These are phyloP conservation scores for Kodamaea ohmeri DNA, from an alignment of 1,139 yeast genomes.

Conservation along the genomic window DNA sequence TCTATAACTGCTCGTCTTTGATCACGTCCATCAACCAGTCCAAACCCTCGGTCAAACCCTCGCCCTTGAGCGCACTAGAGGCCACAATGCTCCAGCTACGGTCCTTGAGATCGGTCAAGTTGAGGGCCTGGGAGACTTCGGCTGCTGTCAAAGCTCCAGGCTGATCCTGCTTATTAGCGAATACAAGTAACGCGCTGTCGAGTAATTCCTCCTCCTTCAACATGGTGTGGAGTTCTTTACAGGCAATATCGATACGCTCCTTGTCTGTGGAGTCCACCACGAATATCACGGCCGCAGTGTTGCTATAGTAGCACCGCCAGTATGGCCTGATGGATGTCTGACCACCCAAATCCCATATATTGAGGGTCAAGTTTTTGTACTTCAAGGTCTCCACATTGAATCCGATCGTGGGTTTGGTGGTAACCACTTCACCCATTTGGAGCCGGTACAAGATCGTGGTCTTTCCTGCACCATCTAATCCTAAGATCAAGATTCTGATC, in stretches of 20 bases:
- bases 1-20: slow-evolving; percentile 84
- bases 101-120: slow-evolving; percentile 84
- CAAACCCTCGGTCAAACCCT: slow-evolving; percentile 91
- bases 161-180: slow-evolving; percentile 97
- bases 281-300: slow-evolving; percentile 93
- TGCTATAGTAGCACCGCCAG: slow-evolving; percentile 96
- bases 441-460: slow-evolving; percentile 90
- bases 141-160: slow-evolving; percentile 94
- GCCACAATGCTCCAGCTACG: slow-evolving; percentile 98
- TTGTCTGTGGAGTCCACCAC: slow-evolving; percentile 97
- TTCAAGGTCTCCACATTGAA: slow-evolving; percentile 93
- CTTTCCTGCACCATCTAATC: slow-evolving; percentile 97
- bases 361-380: slow-evolving; percentile 86
- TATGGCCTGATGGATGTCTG: slow-evolving; percentile 96
- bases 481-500: slow-evolving; percentile 85
- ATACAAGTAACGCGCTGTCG: slow-evolving; percentile 87
- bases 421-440: slow-evolving; percentile 91
- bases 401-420: slow-evolving; percentile 92
- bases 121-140: slow-evolving; percentile 86
- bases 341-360: slow-evolving; percentile 92
- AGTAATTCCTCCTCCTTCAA: slow-evolving; percentile 86
- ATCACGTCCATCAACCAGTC: slow-evolving; percentile 97
- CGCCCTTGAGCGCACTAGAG: slow-evolving; percentile 93
- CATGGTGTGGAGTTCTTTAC: slow-evolving; percentile 89
- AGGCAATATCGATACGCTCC: slow-evolving; percentile 84